Conservation (phyloP, 2,329 filamentous ascomycete genomes). For the Aspergillus ustus region DNA sequence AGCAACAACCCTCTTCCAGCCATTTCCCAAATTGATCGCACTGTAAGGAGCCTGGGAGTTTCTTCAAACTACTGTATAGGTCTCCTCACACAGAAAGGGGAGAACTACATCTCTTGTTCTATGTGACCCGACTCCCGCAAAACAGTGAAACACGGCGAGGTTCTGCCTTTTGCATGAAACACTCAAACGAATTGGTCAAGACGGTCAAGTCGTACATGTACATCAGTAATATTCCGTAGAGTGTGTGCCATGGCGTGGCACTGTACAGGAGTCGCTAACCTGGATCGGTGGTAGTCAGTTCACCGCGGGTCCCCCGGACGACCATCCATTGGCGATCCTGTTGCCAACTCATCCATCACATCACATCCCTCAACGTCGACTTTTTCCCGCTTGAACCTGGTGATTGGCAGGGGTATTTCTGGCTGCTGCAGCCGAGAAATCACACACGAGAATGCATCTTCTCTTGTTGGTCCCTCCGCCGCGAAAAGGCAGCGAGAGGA, state of each 20-base stretch:
- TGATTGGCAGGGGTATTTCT: slow-evolving; percentile 19
- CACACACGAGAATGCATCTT: slow-evolving; percentile 7
- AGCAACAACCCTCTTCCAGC: background rate
- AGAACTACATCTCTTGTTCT: background rate
- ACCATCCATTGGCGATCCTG: slow-evolving; percentile 19
- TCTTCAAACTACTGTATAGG: background rate
- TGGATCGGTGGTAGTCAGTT: slow-evolving; percentile 3
- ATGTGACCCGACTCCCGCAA: slow-evolving; percentile 15
- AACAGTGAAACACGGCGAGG: slow-evolving; percentile 10
- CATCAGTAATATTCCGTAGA: background rate
- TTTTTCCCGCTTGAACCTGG: background rate
- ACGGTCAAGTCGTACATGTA: background rate
- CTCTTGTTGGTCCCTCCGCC: background rate
- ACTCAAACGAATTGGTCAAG: background rate
- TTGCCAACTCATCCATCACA: slow-evolving; percentile 23
- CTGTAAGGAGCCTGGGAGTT: slow-evolving; percentile 16
- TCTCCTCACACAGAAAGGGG: background rate
- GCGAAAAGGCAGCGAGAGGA: background rate
- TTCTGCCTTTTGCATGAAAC: slow-evolving; percentile 1
- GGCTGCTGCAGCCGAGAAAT: slow-evolving; percentile 3
- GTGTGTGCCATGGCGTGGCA: background rate
- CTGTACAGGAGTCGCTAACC: background rate
- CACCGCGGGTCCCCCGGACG: slow-evolving; percentile 18
- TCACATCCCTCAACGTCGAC: slow-evolving; percentile 7
- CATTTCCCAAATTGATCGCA: slow-evolving; percentile 6